These are phyloP conservation scores for Protomyces inouyei DNA, from an alignment of 1,139 yeast species.

Conservation along the genomic window DNA sequence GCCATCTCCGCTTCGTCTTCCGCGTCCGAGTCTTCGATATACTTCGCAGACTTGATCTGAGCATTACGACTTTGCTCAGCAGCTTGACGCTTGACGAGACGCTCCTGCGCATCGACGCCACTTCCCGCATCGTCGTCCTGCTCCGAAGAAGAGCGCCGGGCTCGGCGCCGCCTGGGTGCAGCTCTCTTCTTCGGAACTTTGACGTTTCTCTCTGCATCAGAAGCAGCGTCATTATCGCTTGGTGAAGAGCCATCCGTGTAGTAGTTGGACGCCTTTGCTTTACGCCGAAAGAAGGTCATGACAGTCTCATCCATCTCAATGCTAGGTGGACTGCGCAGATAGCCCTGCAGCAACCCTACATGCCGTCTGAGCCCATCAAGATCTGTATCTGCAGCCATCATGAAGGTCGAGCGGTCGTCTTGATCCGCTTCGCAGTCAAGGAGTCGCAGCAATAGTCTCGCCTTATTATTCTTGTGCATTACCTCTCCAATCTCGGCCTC, in stretches of 20 bases:
- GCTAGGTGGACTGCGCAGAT: conserved; percentile 28
- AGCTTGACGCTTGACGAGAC: conserved; percentile 13
- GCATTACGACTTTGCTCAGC: conserved; percentile 11
- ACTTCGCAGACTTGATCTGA: conserved; percentile 26
- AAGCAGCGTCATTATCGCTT: background rate
- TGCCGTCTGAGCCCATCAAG: conserved; percentile 12
- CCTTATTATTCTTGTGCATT: conserved; percentile 28
- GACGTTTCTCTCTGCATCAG: conserved; percentile 10
- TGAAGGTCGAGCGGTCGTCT: conserved; percentile 19
- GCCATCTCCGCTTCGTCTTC: conserved; percentile 24
- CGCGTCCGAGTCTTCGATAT: conserved; percentile 30
- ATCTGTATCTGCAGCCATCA: conserved; percentile 22
- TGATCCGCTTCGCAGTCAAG: conserved; percentile 12
- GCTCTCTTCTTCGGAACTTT: conserved; percentile 4
- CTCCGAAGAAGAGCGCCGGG: background rate
- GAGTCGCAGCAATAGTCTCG: conserved; percentile 26
- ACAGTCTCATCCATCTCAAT: conserved; percentile 29
- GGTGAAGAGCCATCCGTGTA: background rate
- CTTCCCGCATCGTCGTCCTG: background rate
- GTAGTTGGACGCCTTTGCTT: conserved; percentile 3
- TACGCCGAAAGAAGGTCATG: conserved; percentile 20
- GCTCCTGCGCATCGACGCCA: conserved; percentile 19
- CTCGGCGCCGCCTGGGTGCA: background rate
- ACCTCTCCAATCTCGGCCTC: conserved; percentile 23
- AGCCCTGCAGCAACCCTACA: conserved; percentile 17